Percentiles rank a stretch among this genome's conserved stretches.
Conservation (phyloP, 306 rosid genomes). For the Trichosanthes cucumerina region DNA sequence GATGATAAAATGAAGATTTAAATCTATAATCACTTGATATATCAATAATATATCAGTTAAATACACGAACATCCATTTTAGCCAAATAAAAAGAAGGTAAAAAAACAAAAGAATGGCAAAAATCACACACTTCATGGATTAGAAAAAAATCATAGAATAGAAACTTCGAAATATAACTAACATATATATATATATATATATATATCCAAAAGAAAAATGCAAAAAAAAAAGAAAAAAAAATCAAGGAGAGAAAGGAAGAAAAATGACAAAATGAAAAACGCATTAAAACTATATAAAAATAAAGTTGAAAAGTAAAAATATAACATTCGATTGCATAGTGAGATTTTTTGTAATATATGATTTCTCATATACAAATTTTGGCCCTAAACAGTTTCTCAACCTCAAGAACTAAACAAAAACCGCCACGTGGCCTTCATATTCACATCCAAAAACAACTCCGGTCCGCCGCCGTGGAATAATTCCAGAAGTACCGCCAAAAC, state of each 20-base stretch:
- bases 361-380: constrained; percentile 7
- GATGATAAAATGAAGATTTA: no score
- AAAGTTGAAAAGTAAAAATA: background rate
- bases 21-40: no score
- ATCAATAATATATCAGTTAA: no score
- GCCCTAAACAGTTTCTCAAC: background rate
- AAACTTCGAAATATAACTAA: background rate
- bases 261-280: background rate
- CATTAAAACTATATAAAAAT: background rate
- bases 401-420: background rate
- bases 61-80: background rate
- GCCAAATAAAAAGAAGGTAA: background rate
- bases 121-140: background rate
- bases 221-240: background rate
- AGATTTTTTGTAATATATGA: constrained; percentile 1
- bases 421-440: background rate
- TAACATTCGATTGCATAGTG: background rate
- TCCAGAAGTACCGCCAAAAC: background rate
- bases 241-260: background rate
- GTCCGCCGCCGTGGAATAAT: background rate
- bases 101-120: background rate
- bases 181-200: no score
- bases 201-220: background rate
- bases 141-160: background rate
- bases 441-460: background rate